Base-by-base conservation (phyloP, 768 basidiomycete species). In the Lactarius tabidus region DNA sequence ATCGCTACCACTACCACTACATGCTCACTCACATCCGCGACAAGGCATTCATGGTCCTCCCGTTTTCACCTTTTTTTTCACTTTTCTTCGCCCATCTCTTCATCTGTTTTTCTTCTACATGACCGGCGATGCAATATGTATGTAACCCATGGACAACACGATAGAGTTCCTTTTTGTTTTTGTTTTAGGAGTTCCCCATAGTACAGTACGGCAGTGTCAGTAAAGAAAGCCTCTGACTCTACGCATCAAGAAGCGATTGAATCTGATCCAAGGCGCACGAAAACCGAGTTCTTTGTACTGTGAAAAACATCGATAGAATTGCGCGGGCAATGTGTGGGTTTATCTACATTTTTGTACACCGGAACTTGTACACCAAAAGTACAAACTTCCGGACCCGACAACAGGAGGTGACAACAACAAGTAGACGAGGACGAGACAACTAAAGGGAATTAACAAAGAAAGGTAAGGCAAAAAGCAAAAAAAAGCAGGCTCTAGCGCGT, bases 91-190 rank as follows among this genome's bases (percentile, higher is more conserved):
- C 12, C 6, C 8, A 15, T 9, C 18, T 28, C 18, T 41, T 29
- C 26, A 23, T 33, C 15, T 51, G 23, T 43, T 45, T 36, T 41
- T 41, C 28, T 26, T 41, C n/a, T 43, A 43, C 51, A 23, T 63
- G 48, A 10, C 38, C 41, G 57, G 48, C 52, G 58, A 58, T 58
- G 63, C 63, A 64, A 43, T 59, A 54, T 64, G 63, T 64, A 64
- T 64, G 63, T 64, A 64, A 53, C 39, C 23, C 63, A 64, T 54
- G 63, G 63, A 64, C 57, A 9, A 58, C 35, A 45, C 48, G 63
- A 64, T 64, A 64, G 63, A 64, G 28, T 9, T 23, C 51, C 14
- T 26, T 48, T 48, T 51, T 51, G 3, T 2, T 45, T 23, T n/a
- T 48, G 3, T n/a, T 45, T n/a, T n/a, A 26, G 48, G 14, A 26